These are phyloP conservation scores for Penicillium longicatenatum DNA, from an alignment of 495 filamentous ascomycete genomes.

Conservation along the genomic window DNA sequence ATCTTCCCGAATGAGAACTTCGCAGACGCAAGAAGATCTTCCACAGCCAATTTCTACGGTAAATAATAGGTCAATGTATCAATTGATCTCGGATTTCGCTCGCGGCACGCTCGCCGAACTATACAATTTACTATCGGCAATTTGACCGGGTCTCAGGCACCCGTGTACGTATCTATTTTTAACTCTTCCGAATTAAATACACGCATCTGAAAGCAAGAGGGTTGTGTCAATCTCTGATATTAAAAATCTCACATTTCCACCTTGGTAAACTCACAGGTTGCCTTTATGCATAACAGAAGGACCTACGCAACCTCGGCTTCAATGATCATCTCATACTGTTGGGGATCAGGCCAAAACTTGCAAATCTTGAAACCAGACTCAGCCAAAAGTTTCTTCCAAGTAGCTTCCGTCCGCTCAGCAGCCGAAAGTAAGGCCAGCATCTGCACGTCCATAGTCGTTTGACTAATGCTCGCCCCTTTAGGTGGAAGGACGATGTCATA, in stretches of 20 bases:
- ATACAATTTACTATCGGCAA: too few relatives aligned
- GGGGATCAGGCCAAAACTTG: constrained; percentile 41
- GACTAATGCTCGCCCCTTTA: constrained; percentile 27
- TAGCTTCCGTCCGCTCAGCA: constrained; percentile 36
- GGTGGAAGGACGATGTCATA: constrained; percentile 47
- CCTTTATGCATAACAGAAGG: not conserved
- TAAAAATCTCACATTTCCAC: not conserved
- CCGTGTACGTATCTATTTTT: too few relatives aligned
- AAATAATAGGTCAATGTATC: not conserved
- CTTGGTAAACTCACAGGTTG: not conserved
- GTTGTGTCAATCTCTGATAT: not conserved
- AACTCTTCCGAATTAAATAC: too few relatives aligned
- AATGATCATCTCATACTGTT: constrained; percentile 34
- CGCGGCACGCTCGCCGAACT: too few relatives aligned
- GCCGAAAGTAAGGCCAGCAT: constrained; percentile 40
- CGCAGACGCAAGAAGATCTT: not conserved
- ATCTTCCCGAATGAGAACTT: not conserved
- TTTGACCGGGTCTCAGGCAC: too few relatives aligned
- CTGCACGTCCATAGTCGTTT: constrained; percentile 37
- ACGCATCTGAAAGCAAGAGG: not conserved
- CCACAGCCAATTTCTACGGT: not conserved
- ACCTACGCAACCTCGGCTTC: constrained; percentile 27
- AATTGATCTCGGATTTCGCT: not conserved
- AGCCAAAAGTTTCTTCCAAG: constrained; percentile 42
- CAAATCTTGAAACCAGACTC: constrained; percentile 43